Conservation (phyloP, 1,284 basidiomycete genomes). For the Marasmius oreades region DNA sequence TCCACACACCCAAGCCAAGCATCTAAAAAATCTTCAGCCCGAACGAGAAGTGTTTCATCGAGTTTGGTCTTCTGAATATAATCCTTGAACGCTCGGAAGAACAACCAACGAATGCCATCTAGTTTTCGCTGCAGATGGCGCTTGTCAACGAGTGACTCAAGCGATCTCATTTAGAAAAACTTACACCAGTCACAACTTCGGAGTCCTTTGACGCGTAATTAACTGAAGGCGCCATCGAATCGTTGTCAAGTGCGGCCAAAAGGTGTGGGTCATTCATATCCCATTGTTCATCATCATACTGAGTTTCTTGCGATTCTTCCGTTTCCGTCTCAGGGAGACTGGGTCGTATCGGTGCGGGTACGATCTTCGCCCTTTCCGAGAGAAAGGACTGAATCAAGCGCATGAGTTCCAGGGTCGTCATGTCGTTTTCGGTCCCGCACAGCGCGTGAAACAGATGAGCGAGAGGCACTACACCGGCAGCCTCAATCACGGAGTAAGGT, state of each 20-base stretch:
- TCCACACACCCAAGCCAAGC: background rate
- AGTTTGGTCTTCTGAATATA: background rate
- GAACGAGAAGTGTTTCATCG: conserved; percentile 57
- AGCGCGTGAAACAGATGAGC: conserved; percentile 16
- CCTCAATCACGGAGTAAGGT: background rate
- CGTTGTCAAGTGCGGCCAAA: conserved; percentile 42
- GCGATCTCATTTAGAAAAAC: background rate
- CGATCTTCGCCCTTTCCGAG: conserved; percentile 48
- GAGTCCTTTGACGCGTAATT: background rate
- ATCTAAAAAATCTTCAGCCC: conserved; percentile 22
- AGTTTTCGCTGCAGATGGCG: background rate
- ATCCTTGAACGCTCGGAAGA: background rate
- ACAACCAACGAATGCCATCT: background rate
- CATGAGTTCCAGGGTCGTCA: conserved; percentile 47
- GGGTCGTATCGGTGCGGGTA: conserved; percentile 45
- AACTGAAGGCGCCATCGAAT: background rate
- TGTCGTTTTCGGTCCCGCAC: conserved; percentile 17
- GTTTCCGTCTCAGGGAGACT: conserved; percentile 32
- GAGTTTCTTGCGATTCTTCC: conserved; percentile 57
- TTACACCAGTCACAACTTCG: conserved; percentile 1
- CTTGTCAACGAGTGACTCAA: too few relatives aligned
- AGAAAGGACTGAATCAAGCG: conserved; percentile 65
- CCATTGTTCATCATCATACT: conserved; percentile 63
- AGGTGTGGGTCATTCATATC: conserved; percentile 59
- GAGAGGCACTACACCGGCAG: conserved; percentile 11